Base-by-base conservation (phyloP, 1,284 basidiomycete genomes). In the Coriolopsis trogii region DNA sequence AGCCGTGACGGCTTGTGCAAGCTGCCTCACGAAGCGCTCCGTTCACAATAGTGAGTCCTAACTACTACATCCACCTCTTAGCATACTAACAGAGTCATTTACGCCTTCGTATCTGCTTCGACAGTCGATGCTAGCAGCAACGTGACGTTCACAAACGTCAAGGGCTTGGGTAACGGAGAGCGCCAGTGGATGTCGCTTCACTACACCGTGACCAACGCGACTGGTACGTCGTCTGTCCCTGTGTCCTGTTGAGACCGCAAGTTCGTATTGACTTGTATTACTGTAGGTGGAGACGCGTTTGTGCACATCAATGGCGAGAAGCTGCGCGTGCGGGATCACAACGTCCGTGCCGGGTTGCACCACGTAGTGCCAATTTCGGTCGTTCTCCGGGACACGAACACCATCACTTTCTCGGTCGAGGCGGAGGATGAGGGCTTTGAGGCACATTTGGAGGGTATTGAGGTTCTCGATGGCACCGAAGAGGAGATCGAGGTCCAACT, bases 401-500 rank as follows among this genome's bases (percentile, higher is more conserved):
- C 25, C 38, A 12, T 40, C 10, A 23, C 38, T 10, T 40, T 40
- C 38, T 40, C 38, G 7, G 20, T 40, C 21, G 38, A 40, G 38
- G 25, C 20, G 20, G 38, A 40, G 4, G 38, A 40, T n/a, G 25
- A 40, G 10, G 21, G 12, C 20, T 40, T 40, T 23, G 38, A 21
- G 21, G 38, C 38, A 23, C 38, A 40, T 23, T 23, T 40, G 13
- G 38, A 40, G 21, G 38, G 38, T 12, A 40, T 40, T 40, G 38
- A 40, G 21, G 38, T 40, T 18, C 20, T 40, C 9, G 38, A 40
- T 24, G 38, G 38, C 10, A 40, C 38, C 8, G 38, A 40, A n/a
- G 38, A 40, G 38, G 38, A 40, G 25, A 40, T 40, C 38, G 38
- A 40, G 21, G 38, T 40, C n/a, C 7, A 40, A 23, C n/a, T 40